Percentiles rank a stretch among this genome's conserved stretches.
These are phyloP conservation scores for Eremochloa ophiuroides DNA, from an alignment of 176 grass and related monocot genomes.

Conservation along the genomic window DNA sequence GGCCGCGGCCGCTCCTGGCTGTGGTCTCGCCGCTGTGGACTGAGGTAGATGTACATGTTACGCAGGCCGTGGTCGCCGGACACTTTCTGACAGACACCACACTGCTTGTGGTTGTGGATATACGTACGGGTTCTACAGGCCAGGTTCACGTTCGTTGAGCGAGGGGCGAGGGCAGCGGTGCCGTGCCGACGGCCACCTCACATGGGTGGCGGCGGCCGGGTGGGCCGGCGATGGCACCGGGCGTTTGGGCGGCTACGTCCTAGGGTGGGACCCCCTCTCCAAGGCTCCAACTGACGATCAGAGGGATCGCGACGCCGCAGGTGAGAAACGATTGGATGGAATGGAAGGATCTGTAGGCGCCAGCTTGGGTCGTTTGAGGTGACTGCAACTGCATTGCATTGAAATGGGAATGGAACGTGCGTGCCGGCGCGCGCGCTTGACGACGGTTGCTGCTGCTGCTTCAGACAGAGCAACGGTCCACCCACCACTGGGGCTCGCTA, in stretches of 20 bases:
- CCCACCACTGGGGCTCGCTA: too few species aligned
- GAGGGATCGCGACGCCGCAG: not conserved
- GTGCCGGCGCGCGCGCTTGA: not conserved
- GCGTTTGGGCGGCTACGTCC: not conserved
- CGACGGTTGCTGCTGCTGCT: not conserved
- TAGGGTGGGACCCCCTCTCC: not conserved
- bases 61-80: not conserved
- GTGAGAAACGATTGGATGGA: slow-evolving; percentile 13
- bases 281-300: not conserved
- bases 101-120: not conserved
- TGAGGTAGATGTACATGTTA: slow-evolving; percentile 23
- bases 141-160: not conserved
- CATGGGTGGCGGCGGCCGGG: not conserved
- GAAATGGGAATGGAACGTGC: slow-evolving; percentile 11
- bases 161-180: not conserved
- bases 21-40: slow-evolving; percentile 30
- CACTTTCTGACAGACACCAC: not conserved
- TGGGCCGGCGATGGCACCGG: not conserved
- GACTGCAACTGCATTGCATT: too few species aligned
- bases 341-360: not conserved
- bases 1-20: not conserved
- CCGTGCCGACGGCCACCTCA: slow-evolving; percentile 4
- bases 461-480: not conserved
- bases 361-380: not conserved
- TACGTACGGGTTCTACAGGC: too few species aligned